Evolutionary conservation across 768 basidiomycete genomes (phyloP).

Genomic region (Mycena kentingensis): DNA sequence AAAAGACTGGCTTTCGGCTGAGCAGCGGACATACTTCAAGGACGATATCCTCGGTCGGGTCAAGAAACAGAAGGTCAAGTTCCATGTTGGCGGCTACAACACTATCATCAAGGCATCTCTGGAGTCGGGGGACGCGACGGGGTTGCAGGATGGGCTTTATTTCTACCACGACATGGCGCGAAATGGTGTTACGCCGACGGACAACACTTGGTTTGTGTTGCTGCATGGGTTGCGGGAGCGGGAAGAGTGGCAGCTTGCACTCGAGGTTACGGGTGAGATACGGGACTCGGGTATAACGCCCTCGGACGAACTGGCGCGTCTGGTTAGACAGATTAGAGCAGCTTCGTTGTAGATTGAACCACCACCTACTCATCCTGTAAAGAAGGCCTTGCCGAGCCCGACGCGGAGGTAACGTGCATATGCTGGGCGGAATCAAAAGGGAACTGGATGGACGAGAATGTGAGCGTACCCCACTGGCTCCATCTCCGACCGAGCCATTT

Average conservation of each 20-base stretch:
- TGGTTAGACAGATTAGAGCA: constrained; percentile 49
- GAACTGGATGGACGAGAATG: constrained; percentile 3
- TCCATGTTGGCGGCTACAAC: constrained; percentile 73
- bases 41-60: constrained; percentile 58
- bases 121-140: constrained; percentile 49
- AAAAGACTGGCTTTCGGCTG: constrained; percentile 47
- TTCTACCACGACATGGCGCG: constrained; percentile 65
- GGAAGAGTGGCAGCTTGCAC: constrained; percentile 62
- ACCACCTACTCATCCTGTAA: constrained; percentile 45
- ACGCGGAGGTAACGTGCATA: constrained; percentile 71
- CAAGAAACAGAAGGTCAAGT: constrained; percentile 51
- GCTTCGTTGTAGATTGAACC: constrained; percentile 18
- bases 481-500: constrained; percentile 87
- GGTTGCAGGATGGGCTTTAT: constrained; percentile 54
- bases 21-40: constrained; percentile 48
- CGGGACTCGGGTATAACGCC: constrained; percentile 45
- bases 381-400: constrained; percentile 65
- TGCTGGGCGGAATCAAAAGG: constrained; percentile 42
- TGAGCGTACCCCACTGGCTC: constrained; percentile 78
- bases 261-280: constrained; percentile 66
- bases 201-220: constrained; percentile 79
- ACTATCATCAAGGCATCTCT: constrained; percentile 72
- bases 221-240: constrained; percentile 62
- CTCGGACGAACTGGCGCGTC: constrained; percentile 42
- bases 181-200: constrained; percentile 46